Evolutionary conservation across 108 stramenopile species (phyloP).

Genomic region (Skeletonema menzelii): DNA sequence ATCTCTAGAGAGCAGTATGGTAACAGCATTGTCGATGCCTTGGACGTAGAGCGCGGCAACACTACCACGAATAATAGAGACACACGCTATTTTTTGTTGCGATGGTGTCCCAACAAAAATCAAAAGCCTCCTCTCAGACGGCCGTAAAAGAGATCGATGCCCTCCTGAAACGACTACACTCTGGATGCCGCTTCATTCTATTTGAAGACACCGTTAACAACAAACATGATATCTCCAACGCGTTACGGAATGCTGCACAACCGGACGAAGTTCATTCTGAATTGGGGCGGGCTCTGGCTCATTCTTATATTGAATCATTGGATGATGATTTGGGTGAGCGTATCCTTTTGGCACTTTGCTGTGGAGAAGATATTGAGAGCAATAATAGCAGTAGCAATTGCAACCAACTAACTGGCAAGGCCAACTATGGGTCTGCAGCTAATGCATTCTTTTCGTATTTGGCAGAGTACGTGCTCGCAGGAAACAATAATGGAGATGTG

Average conservation of each 20-base stretch:
- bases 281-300: conserved; percentile 27
- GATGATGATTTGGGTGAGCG: conserved; percentile 9
- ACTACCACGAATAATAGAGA: too few relatives aligned
- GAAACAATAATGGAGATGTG: not conserved
- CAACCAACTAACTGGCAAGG: not conserved
- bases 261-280: conserved; percentile 39
- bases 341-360: conserved; percentile 21
- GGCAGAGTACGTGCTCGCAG: not conserved
- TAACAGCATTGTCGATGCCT: too few relatives aligned
- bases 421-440: conserved; percentile 27
- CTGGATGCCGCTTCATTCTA: conserved; percentile 26
- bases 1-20: too few relatives aligned
- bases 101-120: not conserved
- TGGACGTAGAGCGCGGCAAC: too few relatives aligned
- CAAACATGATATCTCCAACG: conserved; percentile 1
- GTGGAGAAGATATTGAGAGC: conserved; percentile 12
- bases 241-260: conserved; percentile 20
- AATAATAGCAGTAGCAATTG: not conserved
- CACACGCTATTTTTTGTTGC: too few relatives aligned
- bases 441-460: conserved; percentile 27
- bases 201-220: conserved; percentile 1
- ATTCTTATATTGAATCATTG: conserved; percentile 24
- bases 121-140: not conserved
- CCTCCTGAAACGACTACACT: conserved; percentile 31
- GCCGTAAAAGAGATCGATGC: conserved; percentile 13